Base-by-base conservation (phyloP, 2,329 filamentous ascomycete species). In the Ceratocystis cubensis region DNA sequence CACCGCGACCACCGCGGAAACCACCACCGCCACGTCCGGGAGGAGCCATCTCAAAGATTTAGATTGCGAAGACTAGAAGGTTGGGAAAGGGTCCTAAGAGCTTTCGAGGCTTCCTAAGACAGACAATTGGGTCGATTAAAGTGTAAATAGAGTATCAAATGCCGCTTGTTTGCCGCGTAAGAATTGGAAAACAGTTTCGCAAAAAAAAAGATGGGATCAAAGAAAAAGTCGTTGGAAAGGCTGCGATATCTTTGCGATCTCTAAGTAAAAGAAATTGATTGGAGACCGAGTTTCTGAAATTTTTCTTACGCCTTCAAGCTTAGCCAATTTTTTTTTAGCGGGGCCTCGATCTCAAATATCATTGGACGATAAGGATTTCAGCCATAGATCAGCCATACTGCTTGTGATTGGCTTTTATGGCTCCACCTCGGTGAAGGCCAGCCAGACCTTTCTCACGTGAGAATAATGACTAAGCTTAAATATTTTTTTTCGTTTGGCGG, bases 1-100 rank as follows among this genome's bases (percentile, higher is more conserved):
- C 68, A 65, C 69, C 66, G 64, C 76, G 76, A 69, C 71, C 74
- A 70, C 73, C 74, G 67, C 74, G 72, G 70, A 71, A 73, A 69
- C 75, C 74, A 64, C 72, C 73, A 50, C 72, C 71, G 63, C 71
- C 71, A 53, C 71, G 72, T 69, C 72, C 70, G 65, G 72, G 69
- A 69, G 67, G 70, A 71, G 70, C 71, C 68, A 72, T 74, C 67
- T 72, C 73, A 72, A 63, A 63, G 2, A 69, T 73, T 69, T 71
- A 72, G 48, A 66, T 67, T 57, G 64, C 62, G 33, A 64, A 67
- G 66, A 68, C 65, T 70, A 69, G 71, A 63, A 25, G 45, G 41
- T 67, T 41, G 30, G 69, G 68, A 69, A 69, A 69, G 66, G 67
- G 71, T 71, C 65, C 41, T 59, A 65, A 66, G 62, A 65, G 59